Evolutionary conservation across 2,329 filamentous ascomycete genomes (phyloP).

Genomic region (Colletotrichum echinochloae): DNA sequence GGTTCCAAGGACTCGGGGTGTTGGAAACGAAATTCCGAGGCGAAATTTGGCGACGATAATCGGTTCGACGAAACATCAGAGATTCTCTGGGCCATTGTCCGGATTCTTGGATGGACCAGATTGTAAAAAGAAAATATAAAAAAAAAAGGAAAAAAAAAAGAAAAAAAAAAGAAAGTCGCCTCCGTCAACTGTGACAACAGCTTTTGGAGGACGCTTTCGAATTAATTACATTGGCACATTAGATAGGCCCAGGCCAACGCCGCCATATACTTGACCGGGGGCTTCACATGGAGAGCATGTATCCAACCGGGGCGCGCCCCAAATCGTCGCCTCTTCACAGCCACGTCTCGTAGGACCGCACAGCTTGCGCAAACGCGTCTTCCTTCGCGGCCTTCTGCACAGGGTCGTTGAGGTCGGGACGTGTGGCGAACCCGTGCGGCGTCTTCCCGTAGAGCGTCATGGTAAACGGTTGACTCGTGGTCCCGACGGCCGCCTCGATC

Average conservation of each 20-base stretch:
- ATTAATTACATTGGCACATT: background rate
- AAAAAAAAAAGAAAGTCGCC: too few species aligned
- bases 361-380: constrained; percentile 80
- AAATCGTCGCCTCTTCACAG: background rate
- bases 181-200: background rate
- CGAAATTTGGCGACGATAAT: too few species aligned
- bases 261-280: background rate
- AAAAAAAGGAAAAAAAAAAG: too few species aligned
- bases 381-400: constrained; percentile 78
- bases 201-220: background rate
- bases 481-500: constrained; percentile 21
- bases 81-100: background rate
- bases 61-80: background rate
- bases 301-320: too few species aligned
- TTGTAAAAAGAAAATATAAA: too few species aligned
- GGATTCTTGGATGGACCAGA: background rate
- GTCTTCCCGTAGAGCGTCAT: constrained; percentile 71
- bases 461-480: constrained; percentile 22
- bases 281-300: background rate
- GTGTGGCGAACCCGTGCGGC: constrained; percentile 79
- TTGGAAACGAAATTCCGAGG: background rate
- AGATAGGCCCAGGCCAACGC: too few species aligned
- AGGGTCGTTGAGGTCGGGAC: constrained; percentile 66
- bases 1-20: background rate
- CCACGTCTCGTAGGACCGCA: constrained; percentile 77